Conservation (phyloP, 164 flowering plant species). For the Houttuynia cordata region DNA sequence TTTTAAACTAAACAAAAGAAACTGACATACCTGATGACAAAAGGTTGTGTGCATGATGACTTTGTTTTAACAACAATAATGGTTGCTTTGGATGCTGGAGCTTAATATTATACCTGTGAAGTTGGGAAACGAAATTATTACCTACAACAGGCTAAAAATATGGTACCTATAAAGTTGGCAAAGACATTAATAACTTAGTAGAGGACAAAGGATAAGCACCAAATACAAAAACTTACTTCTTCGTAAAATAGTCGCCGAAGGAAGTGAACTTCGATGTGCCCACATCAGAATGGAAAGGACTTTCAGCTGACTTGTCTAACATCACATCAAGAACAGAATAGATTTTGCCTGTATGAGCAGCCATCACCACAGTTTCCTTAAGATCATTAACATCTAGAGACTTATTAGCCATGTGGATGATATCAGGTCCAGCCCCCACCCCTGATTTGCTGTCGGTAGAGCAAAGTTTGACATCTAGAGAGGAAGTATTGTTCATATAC, state of each 20-base stretch:
- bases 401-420: constrained; percentile 46
- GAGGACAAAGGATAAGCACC: constrained; percentile 1
- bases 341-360: constrained; percentile 80
- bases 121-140: not conserved
- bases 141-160: too few species aligned
- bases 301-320: constrained; percentile 42
- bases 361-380: constrained; percentile 52
- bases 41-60: constrained; percentile 84
- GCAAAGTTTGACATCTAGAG: constrained; percentile 8
- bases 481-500: constrained; percentile 30
- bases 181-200: not conserved
- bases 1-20: not conserved
- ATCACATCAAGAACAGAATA: constrained; percentile 49
- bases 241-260: constrained; percentile 55
- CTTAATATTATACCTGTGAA: constrained; percentile 58
- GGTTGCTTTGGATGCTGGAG: constrained; percentile 64
- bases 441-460: constrained; percentile 1
- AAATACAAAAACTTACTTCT: constrained; percentile 41
- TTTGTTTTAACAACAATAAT: constrained; percentile 71
- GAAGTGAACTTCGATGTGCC: constrained; percentile 19
- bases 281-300: constrained; percentile 50
- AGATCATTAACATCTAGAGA: constrained; percentile 21
- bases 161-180: constrained; percentile 44
- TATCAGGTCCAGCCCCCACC: constrained; percentile 2
- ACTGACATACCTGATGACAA: constrained; percentile 12